Evolutionary conservation across 495 filamentous ascomycete species (phyloP), one percentile per base, ranked within the genome.

Genomic region (Parathielavia hyrcaniae): DNA sequence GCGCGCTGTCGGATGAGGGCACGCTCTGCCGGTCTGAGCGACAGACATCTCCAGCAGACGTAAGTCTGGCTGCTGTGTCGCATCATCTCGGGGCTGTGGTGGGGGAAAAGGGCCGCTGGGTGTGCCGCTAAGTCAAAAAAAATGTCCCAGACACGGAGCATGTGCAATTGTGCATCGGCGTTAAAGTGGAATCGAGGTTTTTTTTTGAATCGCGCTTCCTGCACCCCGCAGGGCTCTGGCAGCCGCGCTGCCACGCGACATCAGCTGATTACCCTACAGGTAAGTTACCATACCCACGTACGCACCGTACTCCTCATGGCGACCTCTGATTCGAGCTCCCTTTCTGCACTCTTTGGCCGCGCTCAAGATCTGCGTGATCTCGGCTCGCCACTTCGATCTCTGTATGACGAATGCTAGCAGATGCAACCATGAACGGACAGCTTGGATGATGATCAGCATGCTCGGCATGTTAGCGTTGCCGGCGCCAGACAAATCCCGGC

Each of bases 41-140:
- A 41, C 19, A 67, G 56, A 59, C 66, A 69, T 36, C 62, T 57
- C 68, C 66, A 70, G 62, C 68, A 70, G 40, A 69, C 60, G 61
- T 70, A 70, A n/a, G 56, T 54, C 47, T 59, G 66, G 43, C 53
- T 55, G 55, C 55, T 55, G 16, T 38, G 41, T 55, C 68, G 68
- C 53, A 69, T 43, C 68, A 69, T 70, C 6, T 53, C 58, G 49
- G 40, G n/a, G 1, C 17, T 32, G 13, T 40, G 54, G 10, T 12
- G 32, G n/a, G 32, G 26, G n/a, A 30, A 9, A 20, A 1, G 35
- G 12, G 14, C 14, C 14, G 32, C 6, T 22, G 19, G 43, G 23
- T 56, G 41, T 52, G 34, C 35, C 26, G 38, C 34, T 26, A 30
- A 56, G n/a, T 19, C 34, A 23, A 38, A 2, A 19, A 20, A 23